A percentile compares a stretch with the other conserved stretches of the same genome.
Conservation (phyloP, 257 asterid species). For the Plantago elongata region DNA sequence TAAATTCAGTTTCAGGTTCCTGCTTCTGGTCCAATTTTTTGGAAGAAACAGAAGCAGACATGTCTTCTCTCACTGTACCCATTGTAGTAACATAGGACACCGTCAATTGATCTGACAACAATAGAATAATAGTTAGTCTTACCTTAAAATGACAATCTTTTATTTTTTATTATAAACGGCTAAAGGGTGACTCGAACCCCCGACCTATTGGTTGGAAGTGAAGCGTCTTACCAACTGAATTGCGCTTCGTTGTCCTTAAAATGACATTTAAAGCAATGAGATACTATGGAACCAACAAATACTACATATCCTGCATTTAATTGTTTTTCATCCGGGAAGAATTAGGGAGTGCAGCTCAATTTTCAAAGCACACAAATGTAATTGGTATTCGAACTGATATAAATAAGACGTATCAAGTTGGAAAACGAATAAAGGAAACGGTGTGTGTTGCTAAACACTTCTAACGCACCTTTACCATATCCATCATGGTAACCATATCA, state of each 20-base stretch:
- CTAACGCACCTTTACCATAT: too few relatives aligned
- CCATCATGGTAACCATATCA: too few relatives aligned
- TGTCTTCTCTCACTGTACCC: conserved; percentile 30
- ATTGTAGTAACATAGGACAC: conserved; percentile 14
- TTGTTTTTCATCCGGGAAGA: conserved; percentile 2
- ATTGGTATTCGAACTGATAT: too few relatives aligned
- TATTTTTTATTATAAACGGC: too few relatives aligned
- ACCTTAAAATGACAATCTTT: conserved; percentile 2
- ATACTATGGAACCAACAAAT: neutral
- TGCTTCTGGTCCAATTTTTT: conserved; percentile 25
- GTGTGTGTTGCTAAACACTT: too few relatives aligned
- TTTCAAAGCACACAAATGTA: neutral
- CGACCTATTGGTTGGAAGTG: too few relatives aligned
- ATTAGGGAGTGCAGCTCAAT: conserved; percentile 10
- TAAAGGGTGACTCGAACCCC: too few relatives aligned
- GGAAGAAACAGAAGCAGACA: conserved; percentile 27
- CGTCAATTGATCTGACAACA: conserved; percentile 21
- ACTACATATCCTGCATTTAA: neutral
- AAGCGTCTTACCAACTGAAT: too few relatives aligned
- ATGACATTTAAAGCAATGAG: conserved; percentile 4
- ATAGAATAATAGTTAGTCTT: conserved; percentile 15
- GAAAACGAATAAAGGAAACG: too few relatives aligned
- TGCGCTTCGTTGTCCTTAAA: too few relatives aligned
- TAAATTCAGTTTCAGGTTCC: conserved; percentile 24
- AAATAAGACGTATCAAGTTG: too few relatives aligned